These are phyloP conservation scores for Ophiostoma sp. DNA, from an alignment of 2,329 filamentous ascomycete species.

Conservation along the genomic window DNA sequence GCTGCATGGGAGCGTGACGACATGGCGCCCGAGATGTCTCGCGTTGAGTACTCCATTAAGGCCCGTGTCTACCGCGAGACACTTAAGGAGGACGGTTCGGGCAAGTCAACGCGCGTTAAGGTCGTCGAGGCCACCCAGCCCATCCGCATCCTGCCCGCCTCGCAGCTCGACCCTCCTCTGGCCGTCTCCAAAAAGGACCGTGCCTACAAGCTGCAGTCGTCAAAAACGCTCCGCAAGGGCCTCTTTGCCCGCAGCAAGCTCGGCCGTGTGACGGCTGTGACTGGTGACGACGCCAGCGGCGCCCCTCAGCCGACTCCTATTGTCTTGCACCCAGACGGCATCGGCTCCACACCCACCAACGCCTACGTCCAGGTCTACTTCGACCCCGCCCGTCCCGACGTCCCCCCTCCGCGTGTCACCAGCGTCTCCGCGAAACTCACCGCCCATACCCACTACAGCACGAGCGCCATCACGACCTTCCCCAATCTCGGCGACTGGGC, in stretches of 20 bases:
- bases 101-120: constrained; percentile 29
- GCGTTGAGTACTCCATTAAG: constrained; percentile 54
- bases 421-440: constrained; percentile 52
- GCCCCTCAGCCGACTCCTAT: constrained; percentile 50
- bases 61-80: constrained; percentile 43
- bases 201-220: constrained; percentile 52
- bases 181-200: constrained; percentile 50
- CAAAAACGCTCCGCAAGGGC: constrained; percentile 55
- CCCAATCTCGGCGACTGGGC: constrained; percentile 53
- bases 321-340: constrained; percentile 53
- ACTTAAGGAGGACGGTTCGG: constrained; percentile 19
- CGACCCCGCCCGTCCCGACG: constrained; percentile 45
- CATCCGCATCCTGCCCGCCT: constrained; percentile 55
- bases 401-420: constrained; percentile 50
- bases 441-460: constrained; percentile 55
- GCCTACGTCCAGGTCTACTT: constrained; percentile 51
- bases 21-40: constrained; percentile 55
- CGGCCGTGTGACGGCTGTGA: constrained; percentile 50
- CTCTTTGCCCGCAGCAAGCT: constrained; percentile 51
- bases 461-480: constrained; percentile 46
- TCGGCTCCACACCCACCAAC: constrained; percentile 44
- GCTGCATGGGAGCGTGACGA: constrained; percentile 56
- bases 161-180: constrained; percentile 53
- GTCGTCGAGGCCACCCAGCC: constrained; percentile 36
- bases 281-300: constrained; percentile 29